These are phyloP conservation scores for Salicornia ramosissima DNA, from an alignment of 148 eudicot species.

Conservation along the genomic window DNA sequence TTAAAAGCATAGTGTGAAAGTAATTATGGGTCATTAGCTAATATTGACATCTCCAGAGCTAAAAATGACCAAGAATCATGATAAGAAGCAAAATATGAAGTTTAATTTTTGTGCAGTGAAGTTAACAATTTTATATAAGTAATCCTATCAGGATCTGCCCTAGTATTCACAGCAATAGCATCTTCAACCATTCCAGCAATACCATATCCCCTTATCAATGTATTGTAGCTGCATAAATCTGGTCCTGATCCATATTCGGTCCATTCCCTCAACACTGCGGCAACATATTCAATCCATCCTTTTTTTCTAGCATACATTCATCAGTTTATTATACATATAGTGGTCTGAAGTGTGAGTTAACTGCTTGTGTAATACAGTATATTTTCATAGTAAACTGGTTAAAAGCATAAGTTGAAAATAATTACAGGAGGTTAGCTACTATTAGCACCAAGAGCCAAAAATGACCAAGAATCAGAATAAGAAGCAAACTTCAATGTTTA, in stretches of 20 bases:
- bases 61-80: background rate
- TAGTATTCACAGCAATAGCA: conserved; percentile 64
- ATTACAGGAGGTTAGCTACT: background rate
- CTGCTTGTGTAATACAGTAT: no score
- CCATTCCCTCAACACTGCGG: conserved; percentile 52
- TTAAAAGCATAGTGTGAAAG: background rate
- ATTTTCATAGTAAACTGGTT: background rate
- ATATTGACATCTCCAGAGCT: background rate
- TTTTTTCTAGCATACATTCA: conserved; percentile 83
- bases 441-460: background rate
- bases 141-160: conserved; percentile 61
- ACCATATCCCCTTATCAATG: conserved; percentile 94
- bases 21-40: background rate
- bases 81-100: background rate
- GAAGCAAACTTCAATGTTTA: background rate
- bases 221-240: conserved; percentile 84
- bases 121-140: conserved; percentile 63
- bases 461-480: background rate
- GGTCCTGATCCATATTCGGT: conserved; percentile 67
- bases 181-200: conserved; percentile 95
- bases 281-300: conserved; percentile 88
- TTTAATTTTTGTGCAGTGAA: conserved; percentile 54
- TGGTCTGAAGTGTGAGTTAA: conserved; percentile 46
- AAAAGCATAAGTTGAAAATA: background rate
- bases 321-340: conserved; percentile 78